Evolutionary conservation across 306 rosid genomes (phyloP), one percentile per base, ranked within the genome.

Genomic region (Pterocarpus macrocarpus): DNA sequence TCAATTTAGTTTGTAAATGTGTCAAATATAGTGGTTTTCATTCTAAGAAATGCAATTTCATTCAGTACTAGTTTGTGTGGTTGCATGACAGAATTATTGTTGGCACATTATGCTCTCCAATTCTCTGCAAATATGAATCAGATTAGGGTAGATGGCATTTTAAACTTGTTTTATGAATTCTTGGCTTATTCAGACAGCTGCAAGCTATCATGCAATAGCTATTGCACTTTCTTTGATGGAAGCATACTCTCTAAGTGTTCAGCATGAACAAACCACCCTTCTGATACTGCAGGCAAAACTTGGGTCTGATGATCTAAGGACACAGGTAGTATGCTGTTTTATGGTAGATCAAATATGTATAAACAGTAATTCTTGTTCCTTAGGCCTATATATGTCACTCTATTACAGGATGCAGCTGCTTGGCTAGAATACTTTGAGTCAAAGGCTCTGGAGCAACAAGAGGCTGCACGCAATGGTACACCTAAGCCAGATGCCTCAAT

Each of bases 371-470:
- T 38, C 71, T 73, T 53, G 53, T 80, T 85, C 64, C 80, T 63
- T 41, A 35, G 8, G 38, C 43, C 71, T 11, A 69, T 59, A 56
- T 34, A 28, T 53, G n/a, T 80, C 78, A 78, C 86, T 59, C 34
- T 61, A 69, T 79, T 82, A 70, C 81, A 95, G 99, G 99, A 95
- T 85, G 98, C 99, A 53, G 96, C 98, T 81, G 99, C 99, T 65
- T 95, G 99, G 99, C 97, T 95, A 4, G 99, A 95, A 88, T 95
- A 95, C 90, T 95, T 95, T 4, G 99, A 95, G 89, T 95, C 99
- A 44, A 95, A 95, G 90, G 97, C 99, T 88, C 75, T 95, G 56
- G 99, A 95, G 90, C 99, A 95, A 86, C 99, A 93, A 85, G 99
- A 95, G 83, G 99, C 99, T 86, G 98, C 98, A 36, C 92, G 98